A percentile compares a stretch with the other conserved stretches of the same genome.
Conservation (phyloP, 495 filamentous ascomycete genomes). For the Aspergillus mulundensis region DNA sequence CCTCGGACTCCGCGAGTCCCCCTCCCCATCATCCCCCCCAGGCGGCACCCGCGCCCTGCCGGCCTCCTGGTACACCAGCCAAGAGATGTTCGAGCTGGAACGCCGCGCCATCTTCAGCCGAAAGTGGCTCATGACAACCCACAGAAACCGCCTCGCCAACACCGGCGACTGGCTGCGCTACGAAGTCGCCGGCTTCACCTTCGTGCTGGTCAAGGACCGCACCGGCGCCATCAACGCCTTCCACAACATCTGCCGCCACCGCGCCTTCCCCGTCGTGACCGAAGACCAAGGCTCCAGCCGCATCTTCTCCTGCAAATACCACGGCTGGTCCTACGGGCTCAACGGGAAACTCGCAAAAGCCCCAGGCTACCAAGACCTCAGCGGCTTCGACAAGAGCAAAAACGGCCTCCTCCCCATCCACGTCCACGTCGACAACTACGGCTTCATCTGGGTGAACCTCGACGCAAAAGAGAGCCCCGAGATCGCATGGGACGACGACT, state of each 20-base stretch:
- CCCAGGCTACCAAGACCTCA: constrained; percentile 49
- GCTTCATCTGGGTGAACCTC: constrained; percentile 51
- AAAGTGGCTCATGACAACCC: constrained; percentile 53
- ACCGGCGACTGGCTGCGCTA: constrained; percentile 48
- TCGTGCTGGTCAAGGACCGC: constrained; percentile 48
- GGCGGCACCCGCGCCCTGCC: constrained; percentile 36
- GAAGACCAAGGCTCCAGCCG: constrained; percentile 43
- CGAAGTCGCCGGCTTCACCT: constrained; percentile 44
- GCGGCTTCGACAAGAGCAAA: constrained; percentile 52
- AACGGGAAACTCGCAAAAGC: constrained; percentile 58
- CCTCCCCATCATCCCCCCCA: not conserved
- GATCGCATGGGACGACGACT: constrained; percentile 40
- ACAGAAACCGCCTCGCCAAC: constrained; percentile 41
- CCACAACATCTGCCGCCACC: constrained; percentile 57
- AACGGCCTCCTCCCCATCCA: constrained; percentile 47
- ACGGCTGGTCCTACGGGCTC: constrained; percentile 58
- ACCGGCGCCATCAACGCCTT: constrained; percentile 51
- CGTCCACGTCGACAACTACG: constrained; percentile 42
- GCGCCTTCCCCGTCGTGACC: constrained; percentile 53
- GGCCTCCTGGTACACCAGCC: constrained; percentile 46
- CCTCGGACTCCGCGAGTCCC: constrained; percentile 17
- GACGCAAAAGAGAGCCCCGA: constrained; percentile 39
- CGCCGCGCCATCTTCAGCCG: constrained; percentile 50
- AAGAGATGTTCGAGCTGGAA: constrained; percentile 51
- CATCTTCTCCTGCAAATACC: constrained; percentile 55